Percentiles rank a stretch among this genome's conserved stretches.
phyloP scores from a whole-genome alignment of 768 basidiomycete species.

The Kondoa malvinella region DNA sequence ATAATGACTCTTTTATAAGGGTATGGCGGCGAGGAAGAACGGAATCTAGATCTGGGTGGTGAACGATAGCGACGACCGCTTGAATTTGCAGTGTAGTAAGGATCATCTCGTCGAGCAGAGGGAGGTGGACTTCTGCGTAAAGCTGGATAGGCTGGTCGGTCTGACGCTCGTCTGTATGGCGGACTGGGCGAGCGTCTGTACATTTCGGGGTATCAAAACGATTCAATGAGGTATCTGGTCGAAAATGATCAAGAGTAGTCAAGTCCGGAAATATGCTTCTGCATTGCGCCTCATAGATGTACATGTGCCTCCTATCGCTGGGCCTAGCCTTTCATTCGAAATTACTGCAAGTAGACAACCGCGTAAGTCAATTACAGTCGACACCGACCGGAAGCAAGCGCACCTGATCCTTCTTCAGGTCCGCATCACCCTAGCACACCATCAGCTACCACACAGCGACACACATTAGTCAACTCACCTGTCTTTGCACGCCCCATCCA shows the following conservation, averaged over 20 bases:
- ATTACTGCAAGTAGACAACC: no score
- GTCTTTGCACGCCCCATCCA: neutral
- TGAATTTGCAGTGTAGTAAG: neutral
- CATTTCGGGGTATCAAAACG: neutral
- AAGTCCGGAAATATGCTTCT: no score
- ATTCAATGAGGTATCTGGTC: no score
- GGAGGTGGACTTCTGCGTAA: neutral
- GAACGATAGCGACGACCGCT: neutral
- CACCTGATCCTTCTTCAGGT: neutral
- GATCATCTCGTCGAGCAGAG: neutral
- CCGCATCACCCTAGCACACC: neutral
- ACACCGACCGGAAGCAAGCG: no score
- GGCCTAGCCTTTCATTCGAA: no score
- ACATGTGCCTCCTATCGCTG: no score
- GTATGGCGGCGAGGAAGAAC: neutral
- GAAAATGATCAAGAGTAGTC: no score
- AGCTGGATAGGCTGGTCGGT: neutral
- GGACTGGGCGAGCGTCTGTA: neutral
- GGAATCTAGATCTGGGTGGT: neutral
- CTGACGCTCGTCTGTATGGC: neutral
- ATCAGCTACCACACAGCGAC: neutral
- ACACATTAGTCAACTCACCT: neutral
- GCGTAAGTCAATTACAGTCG: no score
- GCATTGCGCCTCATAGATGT: no score
- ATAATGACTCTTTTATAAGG: neutral